A percentile compares a stretch with the other conserved stretches of the same genome.
Evolutionary conservation across 495 filamentous ascomycete species (phyloP).

Genomic region (Rostrohypoxylon terebratum): DNA sequence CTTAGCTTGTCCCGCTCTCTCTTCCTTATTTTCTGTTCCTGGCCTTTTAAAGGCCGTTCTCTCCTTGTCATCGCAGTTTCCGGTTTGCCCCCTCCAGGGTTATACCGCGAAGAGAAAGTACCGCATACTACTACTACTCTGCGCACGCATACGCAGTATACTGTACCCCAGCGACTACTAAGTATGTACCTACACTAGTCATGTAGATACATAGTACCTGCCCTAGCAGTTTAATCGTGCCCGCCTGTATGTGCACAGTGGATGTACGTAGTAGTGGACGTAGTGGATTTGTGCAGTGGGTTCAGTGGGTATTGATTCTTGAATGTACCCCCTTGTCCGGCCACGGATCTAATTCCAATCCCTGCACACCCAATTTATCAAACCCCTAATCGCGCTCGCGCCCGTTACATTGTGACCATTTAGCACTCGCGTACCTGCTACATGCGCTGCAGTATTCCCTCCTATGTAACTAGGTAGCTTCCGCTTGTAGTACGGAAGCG

Average conservation of each 20-base stretch:
- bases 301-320: conserved; percentile 28
- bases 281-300: no score
- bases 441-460: conserved; percentile 19
- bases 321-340: conserved; percentile 33
- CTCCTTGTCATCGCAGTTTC: conserved; percentile 36
- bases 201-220: no score
- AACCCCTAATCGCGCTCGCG: conserved; percentile 32
- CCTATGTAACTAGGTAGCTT: conserved; percentile 38
- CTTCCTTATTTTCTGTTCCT: conserved; percentile 27
- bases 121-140: conserved; percentile 6
- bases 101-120: conserved; percentile 15
- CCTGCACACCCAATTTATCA: conserved; percentile 44
- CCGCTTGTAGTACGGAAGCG: conserved; percentile 44
- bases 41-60: conserved; percentile 10
- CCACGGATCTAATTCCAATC: conserved; percentile 45
- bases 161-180: neutral
- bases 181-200: no score
- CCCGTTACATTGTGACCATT: conserved; percentile 41
- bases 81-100: conserved; percentile 24
- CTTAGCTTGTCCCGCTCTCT: conserved; percentile 15
- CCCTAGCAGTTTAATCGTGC: neutral
- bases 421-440: conserved; percentile 33
- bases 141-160: neutral
- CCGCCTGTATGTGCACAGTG: no score
- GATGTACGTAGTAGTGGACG: no score